These are phyloP conservation scores for Cucurbitaria berberidis DNA, from an alignment of 2,329 filamentous ascomycete species.

Conservation along the genomic window DNA sequence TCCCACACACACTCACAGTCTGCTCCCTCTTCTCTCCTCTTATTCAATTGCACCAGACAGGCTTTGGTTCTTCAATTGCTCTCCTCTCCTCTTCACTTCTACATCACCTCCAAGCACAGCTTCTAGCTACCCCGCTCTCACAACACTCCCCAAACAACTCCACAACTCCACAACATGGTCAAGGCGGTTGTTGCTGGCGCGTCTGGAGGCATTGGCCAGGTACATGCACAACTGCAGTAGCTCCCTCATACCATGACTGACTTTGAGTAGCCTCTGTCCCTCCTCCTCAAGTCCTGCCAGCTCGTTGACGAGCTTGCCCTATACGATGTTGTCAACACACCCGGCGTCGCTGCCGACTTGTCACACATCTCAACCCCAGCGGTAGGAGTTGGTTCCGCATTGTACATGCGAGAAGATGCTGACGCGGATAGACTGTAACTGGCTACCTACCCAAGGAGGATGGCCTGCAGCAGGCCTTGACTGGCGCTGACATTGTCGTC, in stretches of 20 bases:
- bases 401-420: constrained; percentile 18
- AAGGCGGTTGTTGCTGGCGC: constrained; percentile 80
- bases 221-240: constrained; percentile 50
- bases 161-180: constrained; percentile 46
- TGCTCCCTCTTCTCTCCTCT: constrained; percentile 17
- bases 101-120: constrained; percentile 7
- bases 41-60: constrained; percentile 8
- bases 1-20: constrained; percentile 25
- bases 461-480: constrained; percentile 86
- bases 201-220: constrained; percentile 98
- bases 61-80: constrained; percentile 25
- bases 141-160: constrained; percentile 16
- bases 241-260: constrained; percentile 19
- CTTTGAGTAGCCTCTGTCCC: constrained; percentile 78
- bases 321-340: constrained; percentile 99
- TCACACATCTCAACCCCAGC: constrained; percentile 95
- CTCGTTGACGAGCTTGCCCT: constrained; percentile 91
- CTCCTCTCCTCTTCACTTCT: constrained; percentile 12
- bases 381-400: constrained; percentile 55
- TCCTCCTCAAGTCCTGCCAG: constrained; percentile 90
- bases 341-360: constrained; percentile 92
- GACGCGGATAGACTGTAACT: constrained; percentile 68
- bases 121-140: constrained; percentile 24
- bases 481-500: constrained; percentile 92
- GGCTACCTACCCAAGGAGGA: constrained; percentile 86